Evolutionary conservation across 768 basidiomycete genomes (phyloP).

Genomic region (Collybia sordida): DNA sequence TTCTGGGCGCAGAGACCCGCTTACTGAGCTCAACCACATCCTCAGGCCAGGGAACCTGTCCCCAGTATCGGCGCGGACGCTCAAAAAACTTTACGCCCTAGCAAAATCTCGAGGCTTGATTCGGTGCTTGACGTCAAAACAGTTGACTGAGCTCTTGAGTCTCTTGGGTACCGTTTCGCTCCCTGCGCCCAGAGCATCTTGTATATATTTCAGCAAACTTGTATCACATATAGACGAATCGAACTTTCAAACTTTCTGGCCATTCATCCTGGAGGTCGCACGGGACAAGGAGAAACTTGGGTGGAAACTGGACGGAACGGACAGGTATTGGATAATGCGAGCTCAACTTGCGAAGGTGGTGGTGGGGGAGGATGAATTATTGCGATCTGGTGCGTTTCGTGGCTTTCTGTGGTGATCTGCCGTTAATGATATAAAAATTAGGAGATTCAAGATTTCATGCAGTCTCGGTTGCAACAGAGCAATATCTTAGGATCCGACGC

Average conservation of each 20-base stretch:
- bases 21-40: slow-evolving; percentile 15
- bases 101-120: slow-evolving; percentile 33
- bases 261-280: slow-evolving; percentile 43
- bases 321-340: slow-evolving; percentile 65
- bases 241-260: slow-evolving; percentile 41
- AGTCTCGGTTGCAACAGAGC: slow-evolving; percentile 32
- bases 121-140: slow-evolving; percentile 27
- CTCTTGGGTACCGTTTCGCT: slow-evolving; percentile 53
- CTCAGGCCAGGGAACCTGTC: slow-evolving; percentile 16
- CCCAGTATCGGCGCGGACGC: slow-evolving; percentile 23
- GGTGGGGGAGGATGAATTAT: slow-evolving; percentile 16
- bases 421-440: slow-evolving; percentile 4
- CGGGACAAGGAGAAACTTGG: slow-evolving; percentile 40
- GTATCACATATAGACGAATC: slow-evolving; percentile 21
- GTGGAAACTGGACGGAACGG: slow-evolving; percentile 35
- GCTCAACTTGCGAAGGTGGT: slow-evolving; percentile 34
- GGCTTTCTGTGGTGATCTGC: not conserved
- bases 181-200: slow-evolving; percentile 17
- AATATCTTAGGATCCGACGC: slow-evolving; percentile 40
- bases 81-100: slow-evolving; percentile 39
- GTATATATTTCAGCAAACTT: slow-evolving; percentile 29
- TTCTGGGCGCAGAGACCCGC: slow-evolving; percentile 10
- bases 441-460: slow-evolving; percentile 15
- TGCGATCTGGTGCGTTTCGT: slow-evolving; percentile 8
- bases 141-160: slow-evolving; percentile 42